phyloP scores from a whole-genome alignment of 495 filamentous ascomycete genomes.

The Neurospora discreta region DNA sequence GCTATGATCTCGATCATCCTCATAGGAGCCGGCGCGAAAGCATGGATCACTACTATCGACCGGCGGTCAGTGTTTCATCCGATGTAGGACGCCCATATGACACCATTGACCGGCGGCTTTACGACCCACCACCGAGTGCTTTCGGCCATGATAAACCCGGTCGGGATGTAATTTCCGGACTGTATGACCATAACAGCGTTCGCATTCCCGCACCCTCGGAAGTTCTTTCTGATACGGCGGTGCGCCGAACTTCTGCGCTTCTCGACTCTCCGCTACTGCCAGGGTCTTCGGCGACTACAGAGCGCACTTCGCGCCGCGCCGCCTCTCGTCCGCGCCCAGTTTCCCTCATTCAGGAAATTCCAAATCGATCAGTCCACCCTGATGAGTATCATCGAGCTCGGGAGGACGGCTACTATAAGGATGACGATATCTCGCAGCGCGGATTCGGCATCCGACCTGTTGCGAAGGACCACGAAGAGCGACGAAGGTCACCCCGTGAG shows the following conservation, averaged over 20 bases:
- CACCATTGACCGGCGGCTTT: slow-evolving; percentile 24
- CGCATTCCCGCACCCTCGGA: slow-evolving; percentile 34
- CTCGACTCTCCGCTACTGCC: slow-evolving; percentile 13
- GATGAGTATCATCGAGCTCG: slow-evolving; percentile 33
- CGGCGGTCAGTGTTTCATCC: slow-evolving; percentile 52
- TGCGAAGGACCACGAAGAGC: slow-evolving; percentile 18
- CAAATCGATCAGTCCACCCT: slow-evolving; percentile 22
- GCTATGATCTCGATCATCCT: slow-evolving; percentile 49
- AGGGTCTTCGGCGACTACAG: neutral
- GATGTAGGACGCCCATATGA: slow-evolving; percentile 38
- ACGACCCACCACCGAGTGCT: slow-evolving; percentile 50
- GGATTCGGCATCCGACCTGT: slow-evolving; percentile 37
- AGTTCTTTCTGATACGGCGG: slow-evolving; percentile 24
- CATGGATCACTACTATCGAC: slow-evolving; percentile 46
- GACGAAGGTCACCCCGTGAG: slow-evolving; percentile 14
- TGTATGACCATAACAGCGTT: slow-evolving; percentile 33
- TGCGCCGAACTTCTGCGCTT: slow-evolving; percentile 17
- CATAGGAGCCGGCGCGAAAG: slow-evolving; percentile 37
- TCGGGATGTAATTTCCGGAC: slow-evolving; percentile 24
- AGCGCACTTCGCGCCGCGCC: slow-evolving; percentile 11
- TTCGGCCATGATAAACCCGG: slow-evolving; percentile 51
- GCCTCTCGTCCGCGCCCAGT: slow-evolving; percentile 27
- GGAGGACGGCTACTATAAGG: slow-evolving; percentile 23
- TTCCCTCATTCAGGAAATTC: slow-evolving; percentile 35
- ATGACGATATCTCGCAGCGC: slow-evolving; percentile 25